Base-by-base conservation (phyloP, 73 alveolate genomes). In the Paramecium biaurelia region DNA sequence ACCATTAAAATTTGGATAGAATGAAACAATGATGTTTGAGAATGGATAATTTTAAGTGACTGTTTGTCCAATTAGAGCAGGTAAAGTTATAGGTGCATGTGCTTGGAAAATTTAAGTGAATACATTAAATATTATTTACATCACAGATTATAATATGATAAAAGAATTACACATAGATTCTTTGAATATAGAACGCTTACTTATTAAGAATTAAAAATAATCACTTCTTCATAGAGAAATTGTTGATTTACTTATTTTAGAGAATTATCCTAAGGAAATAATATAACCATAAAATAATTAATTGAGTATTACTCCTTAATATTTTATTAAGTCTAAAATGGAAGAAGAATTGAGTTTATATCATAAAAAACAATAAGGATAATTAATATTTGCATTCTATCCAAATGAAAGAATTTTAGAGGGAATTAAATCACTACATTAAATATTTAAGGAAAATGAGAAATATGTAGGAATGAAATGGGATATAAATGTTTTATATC, bases 141-240 rank as follows among this genome's bases (percentile, higher is more conserved):
- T 79, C 41, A 26, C 90, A 37, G 90, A 79, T 79, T 79, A 30
- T 45, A 79, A 79, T 47, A 79, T 79, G 90, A 11, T 30, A 20
- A 79, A 79, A 47, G 90, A 79, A 79, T 47, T 79, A n/a, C 90
- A 79, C 37, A 41, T 79, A 3, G 90, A 79, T 79, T 41, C 90
- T 24, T 79, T 79, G 37, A 79, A 79, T 79, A 34, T 79, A 12
- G 90, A 79, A 45, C 21, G 56, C 5, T 47, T 79, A 45, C 2
- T 79, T 3, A 21, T 42, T 45, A 79, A 41, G 28, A 79, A 79
- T 45, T 45, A 79, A 63, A 63, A 63, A 63, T 63, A 63, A 63
- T 63, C 84, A 11, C 15, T 63, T 42, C 74, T 79, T n/a, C 74
- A 79, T 20, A 79, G 49, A 30, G 63, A 79, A 20, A 14, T 41